phyloP scores from a whole-genome alignment of 768 basidiomycete species.

The Rhodotorula paludigena region DNA sequence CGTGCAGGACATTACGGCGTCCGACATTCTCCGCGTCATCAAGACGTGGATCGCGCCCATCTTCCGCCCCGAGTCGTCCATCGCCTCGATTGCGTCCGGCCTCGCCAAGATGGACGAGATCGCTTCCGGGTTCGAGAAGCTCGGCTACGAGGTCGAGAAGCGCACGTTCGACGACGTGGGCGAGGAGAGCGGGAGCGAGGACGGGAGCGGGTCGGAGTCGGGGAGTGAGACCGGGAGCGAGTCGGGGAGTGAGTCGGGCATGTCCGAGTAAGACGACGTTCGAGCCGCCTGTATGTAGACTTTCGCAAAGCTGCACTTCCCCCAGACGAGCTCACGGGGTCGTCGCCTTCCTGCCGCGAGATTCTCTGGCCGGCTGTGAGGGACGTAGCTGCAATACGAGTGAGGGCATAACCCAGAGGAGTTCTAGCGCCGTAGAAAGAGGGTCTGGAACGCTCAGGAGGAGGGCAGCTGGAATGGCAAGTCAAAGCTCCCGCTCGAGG shows the following conservation, averaged over 20 bases:
- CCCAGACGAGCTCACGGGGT: too few species aligned
- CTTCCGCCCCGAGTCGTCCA: slow-evolving; percentile 69
- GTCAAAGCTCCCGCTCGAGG: too few species aligned
- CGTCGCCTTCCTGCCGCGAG: too few species aligned
- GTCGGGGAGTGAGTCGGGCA: slow-evolving; percentile 7
- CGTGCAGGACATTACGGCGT: slow-evolving; percentile 63
- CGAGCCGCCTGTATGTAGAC: too few species aligned
- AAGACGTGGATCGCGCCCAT: slow-evolving; percentile 74
- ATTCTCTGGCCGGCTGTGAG: too few species aligned
- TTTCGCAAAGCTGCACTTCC: too few species aligned
- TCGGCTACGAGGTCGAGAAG: slow-evolving; percentile 76
- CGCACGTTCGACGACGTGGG: slow-evolving; percentile 57
- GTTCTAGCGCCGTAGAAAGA: too few species aligned
- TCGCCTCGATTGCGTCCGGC: slow-evolving; percentile 75
- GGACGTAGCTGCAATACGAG: too few species aligned
- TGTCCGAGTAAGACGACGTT: neutral
- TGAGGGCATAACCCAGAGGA: too few species aligned
- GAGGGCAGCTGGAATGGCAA: neutral
- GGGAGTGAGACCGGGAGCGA: slow-evolving; percentile 33
- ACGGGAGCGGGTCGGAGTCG: slow-evolving; percentile 32
- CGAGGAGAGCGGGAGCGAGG: slow-evolving; percentile 36
- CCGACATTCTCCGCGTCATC: slow-evolving; percentile 66
- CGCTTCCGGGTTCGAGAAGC: slow-evolving; percentile 56
- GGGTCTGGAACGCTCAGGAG: neutral
- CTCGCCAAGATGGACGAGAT: slow-evolving; percentile 73